phyloP scores from a whole-genome alignment of 495 filamentous ascomycete genomes.

The Neurospora sp. region DNA sequence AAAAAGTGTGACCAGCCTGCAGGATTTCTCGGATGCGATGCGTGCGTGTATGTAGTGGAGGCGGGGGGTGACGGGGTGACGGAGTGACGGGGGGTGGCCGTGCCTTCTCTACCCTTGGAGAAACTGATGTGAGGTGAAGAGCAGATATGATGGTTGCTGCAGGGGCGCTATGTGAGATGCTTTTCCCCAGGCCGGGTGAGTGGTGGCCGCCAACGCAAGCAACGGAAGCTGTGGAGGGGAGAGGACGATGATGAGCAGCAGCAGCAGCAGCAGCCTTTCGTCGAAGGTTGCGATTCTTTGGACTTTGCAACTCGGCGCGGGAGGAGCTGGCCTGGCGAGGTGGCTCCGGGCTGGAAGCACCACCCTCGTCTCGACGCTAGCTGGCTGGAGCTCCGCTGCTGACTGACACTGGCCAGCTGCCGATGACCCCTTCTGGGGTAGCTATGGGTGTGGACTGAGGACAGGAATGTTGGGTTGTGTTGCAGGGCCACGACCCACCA shows the following conservation, averaged over 20 bases:
- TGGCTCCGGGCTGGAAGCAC: not conserved
- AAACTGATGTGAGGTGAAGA: not conserved
- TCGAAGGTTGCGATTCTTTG: not conserved
- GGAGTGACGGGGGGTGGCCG: slow-evolving; percentile 1
- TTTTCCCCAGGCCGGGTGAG: slow-evolving; percentile 14
- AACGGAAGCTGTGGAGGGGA: not conserved
- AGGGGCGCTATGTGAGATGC: slow-evolving; percentile 1
- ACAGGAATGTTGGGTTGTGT: not conserved
- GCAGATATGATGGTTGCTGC: slow-evolving; percentile 5
- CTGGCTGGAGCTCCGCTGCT: not conserved
- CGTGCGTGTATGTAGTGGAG: slow-evolving; percentile 9
- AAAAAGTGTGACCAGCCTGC: slow-evolving; percentile 26
- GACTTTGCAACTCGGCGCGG: not conserved
- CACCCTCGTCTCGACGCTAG: not conserved
- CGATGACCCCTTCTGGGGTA: not conserved
- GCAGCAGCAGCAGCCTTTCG: not conserved
- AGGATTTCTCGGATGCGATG: slow-evolving; percentile 22
- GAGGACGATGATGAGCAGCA: not conserved
- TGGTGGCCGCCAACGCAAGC: slow-evolving; percentile 1
- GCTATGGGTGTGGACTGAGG: not conserved
- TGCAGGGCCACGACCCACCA: not conserved
- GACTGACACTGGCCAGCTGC: not conserved
- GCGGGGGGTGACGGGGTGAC: slow-evolving; percentile 11
- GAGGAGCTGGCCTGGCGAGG: not conserved
- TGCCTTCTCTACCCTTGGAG: not conserved